Conservation (phyloP, 768 basidiomycete species). For the Trametes villosa region DNA sequence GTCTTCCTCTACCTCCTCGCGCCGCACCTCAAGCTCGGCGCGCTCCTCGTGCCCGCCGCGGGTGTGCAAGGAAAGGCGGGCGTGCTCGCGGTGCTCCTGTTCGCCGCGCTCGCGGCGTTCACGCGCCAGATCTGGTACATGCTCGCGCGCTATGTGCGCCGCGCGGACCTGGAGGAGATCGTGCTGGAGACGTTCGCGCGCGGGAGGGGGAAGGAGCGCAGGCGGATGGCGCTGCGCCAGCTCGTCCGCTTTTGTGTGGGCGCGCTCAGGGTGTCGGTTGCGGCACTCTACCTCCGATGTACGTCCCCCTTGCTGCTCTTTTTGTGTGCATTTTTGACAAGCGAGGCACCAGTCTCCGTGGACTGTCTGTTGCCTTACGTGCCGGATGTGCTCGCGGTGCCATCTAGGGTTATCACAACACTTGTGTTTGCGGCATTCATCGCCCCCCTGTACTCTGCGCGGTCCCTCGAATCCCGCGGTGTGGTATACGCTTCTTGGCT, state of each 20-base stretch:
- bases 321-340: slow-evolving; percentile 7
- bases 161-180: slow-evolving; percentile 68
- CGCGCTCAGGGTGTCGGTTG: slow-evolving; percentile 52
- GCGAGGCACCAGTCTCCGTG: slow-evolving; percentile 50
- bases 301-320: slow-evolving; percentile 32
- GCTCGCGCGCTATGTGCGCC: slow-evolving; percentile 72
- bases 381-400: slow-evolving; percentile 37
- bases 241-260: slow-evolving; percentile 50
- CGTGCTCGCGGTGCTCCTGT: slow-evolving; percentile 53
- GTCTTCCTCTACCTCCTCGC: slow-evolving; percentile 73
- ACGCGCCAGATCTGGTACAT: slow-evolving; percentile 77
- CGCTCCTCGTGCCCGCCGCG: slow-evolving; percentile 59
- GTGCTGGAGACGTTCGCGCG: slow-evolving; percentile 63
- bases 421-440: slow-evolving; percentile 46
- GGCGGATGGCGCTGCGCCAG: slow-evolving; percentile 47
- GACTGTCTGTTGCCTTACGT: slow-evolving; percentile 55
- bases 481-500: slow-evolving; percentile 59
- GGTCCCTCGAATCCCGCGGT: slow-evolving; percentile 57
- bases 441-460: slow-evolving; percentile 56
- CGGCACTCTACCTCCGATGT: slow-evolving; percentile 71
- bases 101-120: slow-evolving; percentile 62
- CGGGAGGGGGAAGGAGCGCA: slow-evolving; percentile 53
- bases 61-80: slow-evolving; percentile 52
- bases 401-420: slow-evolving; percentile 47
- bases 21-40: slow-evolving; percentile 73